These are phyloP conservation scores for Sindora glabra DNA, from an alignment of 306 rosid genomes.

Conservation along the genomic window DNA sequence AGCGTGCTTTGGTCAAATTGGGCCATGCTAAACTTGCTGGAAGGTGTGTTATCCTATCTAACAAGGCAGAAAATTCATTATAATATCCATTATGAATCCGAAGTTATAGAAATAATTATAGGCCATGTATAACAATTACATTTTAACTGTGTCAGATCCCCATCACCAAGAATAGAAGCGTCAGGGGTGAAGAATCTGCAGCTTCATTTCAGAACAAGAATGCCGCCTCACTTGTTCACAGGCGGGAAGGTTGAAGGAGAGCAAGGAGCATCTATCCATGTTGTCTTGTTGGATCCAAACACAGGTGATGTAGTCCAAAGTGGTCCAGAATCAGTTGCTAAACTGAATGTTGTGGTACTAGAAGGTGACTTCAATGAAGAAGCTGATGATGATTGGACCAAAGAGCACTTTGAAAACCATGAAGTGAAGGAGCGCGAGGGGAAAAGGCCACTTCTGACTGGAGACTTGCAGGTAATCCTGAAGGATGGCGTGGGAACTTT, in stretches of 20 bases:
- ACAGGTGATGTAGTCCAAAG: slow-evolving; percentile 47
- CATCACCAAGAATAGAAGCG: slow-evolving; percentile 47
- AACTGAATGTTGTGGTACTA: slow-evolving; percentile 66
- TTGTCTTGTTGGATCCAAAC: slow-evolving; percentile 46
- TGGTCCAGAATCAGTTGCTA: slow-evolving; percentile 60
- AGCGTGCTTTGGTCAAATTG: slow-evolving; percentile 62
- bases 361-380: slow-evolving; percentile 81
- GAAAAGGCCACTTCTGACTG: slow-evolving; percentile 75
- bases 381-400: slow-evolving; percentile 49
- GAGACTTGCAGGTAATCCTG: slow-evolving; percentile 59
- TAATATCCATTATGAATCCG: too few species aligned
- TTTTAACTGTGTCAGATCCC: slow-evolving; percentile 36
- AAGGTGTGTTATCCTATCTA: slow-evolving; percentile 43
- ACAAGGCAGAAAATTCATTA: neutral
- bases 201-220: slow-evolving; percentile 67
- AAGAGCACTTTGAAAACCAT: slow-evolving; percentile 54
- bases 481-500: slow-evolving; percentile 81
- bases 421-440: slow-evolving; percentile 86
- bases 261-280: slow-evolving; percentile 67
- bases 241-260: slow-evolving; percentile 89
- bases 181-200: slow-evolving; percentile 45
- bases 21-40: slow-evolving; percentile 41
- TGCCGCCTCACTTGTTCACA: slow-evolving; percentile 85
- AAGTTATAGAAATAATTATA: neutral
- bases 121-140: neutral